Evolutionary conservation across 83 land plant species (phyloP).

Genomic region (Picea abies): DNA sequence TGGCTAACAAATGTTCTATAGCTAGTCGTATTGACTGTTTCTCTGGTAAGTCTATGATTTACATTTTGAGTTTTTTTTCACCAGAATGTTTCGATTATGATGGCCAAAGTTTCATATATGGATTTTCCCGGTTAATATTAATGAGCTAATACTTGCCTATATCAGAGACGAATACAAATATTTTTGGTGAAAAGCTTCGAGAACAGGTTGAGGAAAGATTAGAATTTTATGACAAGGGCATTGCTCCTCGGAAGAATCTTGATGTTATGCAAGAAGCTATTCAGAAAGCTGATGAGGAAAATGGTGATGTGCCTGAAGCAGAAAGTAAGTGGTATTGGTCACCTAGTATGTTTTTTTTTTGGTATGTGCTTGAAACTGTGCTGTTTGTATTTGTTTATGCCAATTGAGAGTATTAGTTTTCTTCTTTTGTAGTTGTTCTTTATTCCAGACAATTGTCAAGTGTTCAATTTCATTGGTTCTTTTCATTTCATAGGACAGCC

Average conservation of each 20-base stretch:
- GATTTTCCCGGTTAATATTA: neutral
- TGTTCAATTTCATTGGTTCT: no score
- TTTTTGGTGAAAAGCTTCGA: conserved; percentile 90
- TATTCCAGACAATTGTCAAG: no score
- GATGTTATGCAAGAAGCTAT: conserved; percentile 97
- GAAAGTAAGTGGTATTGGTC: conserved; percentile 17
- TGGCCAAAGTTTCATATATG: neutral
- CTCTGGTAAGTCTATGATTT: conserved; percentile 47
- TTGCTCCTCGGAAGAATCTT: conserved; percentile 92
- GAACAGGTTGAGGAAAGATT: conserved; percentile 98
- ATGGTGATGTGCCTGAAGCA: neutral
- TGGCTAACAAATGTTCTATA: conserved; percentile 97
- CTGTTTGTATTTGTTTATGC: no score
- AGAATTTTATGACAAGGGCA: conserved; percentile 97
- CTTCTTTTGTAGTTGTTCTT: no score
- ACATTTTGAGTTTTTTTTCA: neutral
- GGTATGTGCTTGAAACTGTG: no score
- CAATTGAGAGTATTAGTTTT: no score
- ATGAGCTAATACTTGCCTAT: neutral
- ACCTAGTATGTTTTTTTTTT: no score
- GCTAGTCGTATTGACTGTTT: conserved; percentile 97
- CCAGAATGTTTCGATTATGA: neutral
- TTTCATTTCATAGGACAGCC: no score
- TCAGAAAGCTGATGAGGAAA: conserved; percentile 27
- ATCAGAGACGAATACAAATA: conserved; percentile 66